Evolutionary conservation across 257 asterid genomes (phyloP).

Genomic region (Jaltomata sinuosa): DNA sequence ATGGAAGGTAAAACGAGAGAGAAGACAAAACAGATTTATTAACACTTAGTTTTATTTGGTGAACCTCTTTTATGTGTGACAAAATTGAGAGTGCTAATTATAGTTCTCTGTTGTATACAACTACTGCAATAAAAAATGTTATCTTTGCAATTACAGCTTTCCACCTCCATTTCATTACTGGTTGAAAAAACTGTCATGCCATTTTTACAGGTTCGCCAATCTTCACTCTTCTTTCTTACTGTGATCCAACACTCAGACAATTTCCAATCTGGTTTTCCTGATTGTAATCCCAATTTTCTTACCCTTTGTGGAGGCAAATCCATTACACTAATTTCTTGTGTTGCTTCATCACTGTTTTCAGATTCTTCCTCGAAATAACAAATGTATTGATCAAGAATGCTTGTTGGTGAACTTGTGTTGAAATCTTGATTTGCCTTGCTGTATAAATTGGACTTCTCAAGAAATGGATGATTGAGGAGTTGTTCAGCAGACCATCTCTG

Average conservation of each 20-base stretch:
- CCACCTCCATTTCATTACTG: background rate
- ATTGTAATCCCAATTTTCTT: slow-evolving; percentile 5
- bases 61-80: background rate
- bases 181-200: background rate
- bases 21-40: background rate
- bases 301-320: slow-evolving; percentile 16
- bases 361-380: slow-evolving; percentile 54
- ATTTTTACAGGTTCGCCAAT: background rate
- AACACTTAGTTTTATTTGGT: background rate
- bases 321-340: background rate
- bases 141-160: background rate
- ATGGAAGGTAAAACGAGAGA: background rate
- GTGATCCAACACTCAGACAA: slow-evolving; percentile 36
- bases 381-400: slow-evolving; percentile 52
- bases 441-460: slow-evolving; percentile 4
- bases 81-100: background rate
- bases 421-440: background rate
- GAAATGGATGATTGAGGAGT: slow-evolving; percentile 55
- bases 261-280: slow-evolving; percentile 26
- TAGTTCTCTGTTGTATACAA: no score
- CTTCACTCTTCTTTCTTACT: slow-evolving; percentile 14
- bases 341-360: background rate
- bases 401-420: slow-evolving; percentile 38
- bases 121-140: background rate
- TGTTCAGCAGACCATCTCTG: slow-evolving; percentile 52